Percentiles rank a stretch among this genome's conserved stretches.
phyloP scores from a whole-genome alignment of 257 asterid genomes.

The Solanum virginianum region DNA sequence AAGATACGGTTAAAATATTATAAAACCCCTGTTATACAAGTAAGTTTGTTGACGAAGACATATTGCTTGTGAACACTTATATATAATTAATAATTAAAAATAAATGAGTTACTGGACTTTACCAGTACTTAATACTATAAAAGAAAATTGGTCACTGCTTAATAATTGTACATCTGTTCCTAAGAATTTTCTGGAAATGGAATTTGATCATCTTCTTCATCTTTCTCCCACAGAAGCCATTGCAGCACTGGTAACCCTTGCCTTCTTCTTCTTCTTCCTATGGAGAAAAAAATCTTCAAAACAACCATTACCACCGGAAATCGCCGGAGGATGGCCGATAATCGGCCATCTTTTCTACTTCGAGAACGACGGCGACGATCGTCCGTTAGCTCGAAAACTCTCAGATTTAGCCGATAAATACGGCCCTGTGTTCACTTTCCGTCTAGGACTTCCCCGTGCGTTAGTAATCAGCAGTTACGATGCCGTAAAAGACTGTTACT shows the following conservation, averaged over 20 bases:
- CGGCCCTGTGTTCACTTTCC: conserved; percentile 17
- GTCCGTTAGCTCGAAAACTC: not conserved
- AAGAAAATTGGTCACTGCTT: too few relatives aligned
- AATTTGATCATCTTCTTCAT: not conserved
- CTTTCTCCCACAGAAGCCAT: not conserved
- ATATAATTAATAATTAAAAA: too few relatives aligned
- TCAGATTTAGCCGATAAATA: conserved; percentile 10
- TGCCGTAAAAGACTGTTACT: conserved; percentile 12
- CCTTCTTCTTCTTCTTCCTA: not conserved
- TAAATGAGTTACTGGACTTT: too few relatives aligned
- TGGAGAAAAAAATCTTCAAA: not conserved
- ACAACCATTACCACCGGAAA: not conserved
- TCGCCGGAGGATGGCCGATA: not conserved
- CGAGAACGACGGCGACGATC: not conserved
- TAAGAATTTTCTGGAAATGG: not conserved
- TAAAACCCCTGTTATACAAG: too few relatives aligned
- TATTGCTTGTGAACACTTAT: too few relatives aligned
- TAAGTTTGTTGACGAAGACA: too few relatives aligned
- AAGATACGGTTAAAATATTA: too few relatives aligned
- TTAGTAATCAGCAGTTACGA: conserved; percentile 10
- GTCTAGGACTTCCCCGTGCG: conserved; percentile 5
- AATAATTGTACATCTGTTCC: too few relatives aligned
- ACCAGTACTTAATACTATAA: too few relatives aligned
- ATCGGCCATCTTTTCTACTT: not conserved
- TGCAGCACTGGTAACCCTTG: not conserved